Evolutionary conservation across 257 asterid genomes (phyloP).

Genomic region (Solanum corneliomulleri): DNA sequence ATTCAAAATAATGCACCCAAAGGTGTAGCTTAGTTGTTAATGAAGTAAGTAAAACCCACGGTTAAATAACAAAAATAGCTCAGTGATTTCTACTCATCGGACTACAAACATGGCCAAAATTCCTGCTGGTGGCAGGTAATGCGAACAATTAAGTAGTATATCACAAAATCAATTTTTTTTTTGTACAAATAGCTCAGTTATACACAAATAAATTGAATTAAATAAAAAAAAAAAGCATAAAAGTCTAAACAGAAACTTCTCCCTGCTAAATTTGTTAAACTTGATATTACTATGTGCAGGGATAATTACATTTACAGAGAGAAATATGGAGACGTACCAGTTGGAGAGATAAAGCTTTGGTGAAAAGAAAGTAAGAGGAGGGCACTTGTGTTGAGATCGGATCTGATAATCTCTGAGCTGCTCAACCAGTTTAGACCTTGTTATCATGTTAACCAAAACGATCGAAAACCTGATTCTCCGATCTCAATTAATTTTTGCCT

Average conservation of each 20-base stretch:
- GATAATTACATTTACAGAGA: not conserved
- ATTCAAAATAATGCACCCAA: not conserved
- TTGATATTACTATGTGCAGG: not conserved
- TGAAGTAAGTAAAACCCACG: not conserved
- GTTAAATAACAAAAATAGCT: not conserved
- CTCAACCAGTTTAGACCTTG: slow-evolving; percentile 81
- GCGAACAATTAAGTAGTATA: not conserved
- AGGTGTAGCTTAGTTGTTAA: not conserved
- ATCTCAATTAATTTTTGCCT: not conserved
- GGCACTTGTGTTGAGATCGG: slow-evolving; percentile 80
- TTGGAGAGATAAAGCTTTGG: slow-evolving; percentile 54
- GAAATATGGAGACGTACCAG: slow-evolving; percentile 28
- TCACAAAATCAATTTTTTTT: not conserved
- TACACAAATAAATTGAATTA: not conserved
- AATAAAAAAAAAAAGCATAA: fast-evolving
- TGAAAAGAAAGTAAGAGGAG: slow-evolving; percentile 64
- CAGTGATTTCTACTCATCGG: not conserved
- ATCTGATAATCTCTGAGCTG: slow-evolving; percentile 90
- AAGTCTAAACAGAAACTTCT: not conserved
- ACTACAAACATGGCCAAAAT: not conserved
- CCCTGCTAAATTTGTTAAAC: not conserved
- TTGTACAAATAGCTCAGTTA: not conserved
- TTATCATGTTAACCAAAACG: slow-evolving; percentile 41
- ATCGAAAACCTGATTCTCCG: not conserved
- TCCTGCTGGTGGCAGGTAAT: not conserved